phyloP scores from a whole-genome alignment of 2,329 filamentous ascomycete species.

The Xylaria sp. region DNA sequence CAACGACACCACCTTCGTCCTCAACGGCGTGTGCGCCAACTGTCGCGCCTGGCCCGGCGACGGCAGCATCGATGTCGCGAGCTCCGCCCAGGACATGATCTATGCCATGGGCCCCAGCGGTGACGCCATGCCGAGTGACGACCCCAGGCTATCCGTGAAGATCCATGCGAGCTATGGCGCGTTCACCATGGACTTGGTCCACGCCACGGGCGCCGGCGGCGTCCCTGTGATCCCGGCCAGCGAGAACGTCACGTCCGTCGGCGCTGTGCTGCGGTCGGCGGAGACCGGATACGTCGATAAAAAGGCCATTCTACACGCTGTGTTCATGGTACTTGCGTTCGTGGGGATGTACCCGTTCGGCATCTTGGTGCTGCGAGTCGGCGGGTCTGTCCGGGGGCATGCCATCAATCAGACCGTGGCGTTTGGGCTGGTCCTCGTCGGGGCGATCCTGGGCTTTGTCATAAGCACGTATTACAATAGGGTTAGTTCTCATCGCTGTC shows the following conservation, averaged over 20 bases:
- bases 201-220: constrained; percentile 58
- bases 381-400: constrained; percentile 65
- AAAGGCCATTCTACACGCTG: constrained; percentile 57
- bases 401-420: constrained; percentile 63
- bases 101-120: constrained; percentile 66
- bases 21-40: constrained; percentile 63
- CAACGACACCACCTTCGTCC: constrained; percentile 57
- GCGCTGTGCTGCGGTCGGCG: constrained; percentile 47
- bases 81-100: constrained; percentile 60
- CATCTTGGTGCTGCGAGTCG: constrained; percentile 62
- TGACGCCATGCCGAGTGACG: constrained; percentile 56
- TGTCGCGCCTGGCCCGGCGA: constrained; percentile 61
- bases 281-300: constrained; percentile 50
- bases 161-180: constrained; percentile 64
- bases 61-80: constrained; percentile 59
- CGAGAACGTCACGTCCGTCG: constrained; percentile 45
- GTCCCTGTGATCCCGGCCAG: constrained; percentile 54
- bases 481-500: constrained; percentile 53
- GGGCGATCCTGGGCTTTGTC: constrained; percentile 63
- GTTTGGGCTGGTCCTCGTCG: constrained; percentile 59
- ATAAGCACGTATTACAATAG: constrained; percentile 64
- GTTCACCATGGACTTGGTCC: constrained; percentile 66
- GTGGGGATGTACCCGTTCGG: constrained; percentile 67
- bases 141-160: constrained; percentile 56
- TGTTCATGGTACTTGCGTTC: constrained; percentile 66